Conservation (phyloP, 306 rosid genomes). For the Phaseolus lunatus region DNA sequence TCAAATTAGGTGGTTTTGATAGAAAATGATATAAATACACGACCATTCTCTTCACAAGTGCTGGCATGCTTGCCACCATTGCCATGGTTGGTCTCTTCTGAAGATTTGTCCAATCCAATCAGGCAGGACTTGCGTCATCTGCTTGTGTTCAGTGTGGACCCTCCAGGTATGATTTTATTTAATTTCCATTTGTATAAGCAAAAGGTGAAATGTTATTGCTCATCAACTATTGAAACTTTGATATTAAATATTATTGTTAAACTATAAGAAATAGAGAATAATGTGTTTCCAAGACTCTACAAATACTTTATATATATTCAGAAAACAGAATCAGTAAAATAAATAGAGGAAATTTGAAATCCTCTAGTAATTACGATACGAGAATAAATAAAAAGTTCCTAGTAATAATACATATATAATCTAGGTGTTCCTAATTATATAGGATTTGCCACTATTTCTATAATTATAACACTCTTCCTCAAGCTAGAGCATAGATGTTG, state of each 20-base stretch:
- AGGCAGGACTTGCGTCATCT: conserved; percentile 85
- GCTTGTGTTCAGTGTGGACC: conserved; percentile 91
- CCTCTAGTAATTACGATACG: too few relatives aligned
- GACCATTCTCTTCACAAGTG: conserved; percentile 95
- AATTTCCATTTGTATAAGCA: conserved; percentile 24
- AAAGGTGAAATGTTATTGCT: conserved; percentile 29
- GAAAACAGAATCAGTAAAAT: too few relatives aligned
- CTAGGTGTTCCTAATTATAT: too few relatives aligned
- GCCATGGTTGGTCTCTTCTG: conserved; percentile 92
- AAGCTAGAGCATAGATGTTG: too few relatives aligned
- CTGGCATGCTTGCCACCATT: conserved; percentile 95
- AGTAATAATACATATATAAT: too few relatives aligned
- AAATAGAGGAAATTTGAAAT: too few relatives aligned
- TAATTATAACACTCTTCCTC: too few relatives aligned
- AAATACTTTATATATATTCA: too few relatives aligned
- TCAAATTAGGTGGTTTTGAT: conserved; percentile 88
- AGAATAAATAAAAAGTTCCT: too few relatives aligned
- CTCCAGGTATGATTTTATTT: conserved; percentile 75
- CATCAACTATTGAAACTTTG: conserved; percentile 13
- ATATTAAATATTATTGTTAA: conserved; percentile 1
- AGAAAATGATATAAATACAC: conserved; percentile 93
- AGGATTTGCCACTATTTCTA: too few relatives aligned
- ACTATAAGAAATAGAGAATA: too few relatives aligned
- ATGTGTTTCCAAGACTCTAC: too few relatives aligned
- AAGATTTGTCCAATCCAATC: conserved; percentile 75